Base-by-base conservation (phyloP, 1,284 basidiomycete genomes). In the Tetrapyrgos nigripes region DNA sequence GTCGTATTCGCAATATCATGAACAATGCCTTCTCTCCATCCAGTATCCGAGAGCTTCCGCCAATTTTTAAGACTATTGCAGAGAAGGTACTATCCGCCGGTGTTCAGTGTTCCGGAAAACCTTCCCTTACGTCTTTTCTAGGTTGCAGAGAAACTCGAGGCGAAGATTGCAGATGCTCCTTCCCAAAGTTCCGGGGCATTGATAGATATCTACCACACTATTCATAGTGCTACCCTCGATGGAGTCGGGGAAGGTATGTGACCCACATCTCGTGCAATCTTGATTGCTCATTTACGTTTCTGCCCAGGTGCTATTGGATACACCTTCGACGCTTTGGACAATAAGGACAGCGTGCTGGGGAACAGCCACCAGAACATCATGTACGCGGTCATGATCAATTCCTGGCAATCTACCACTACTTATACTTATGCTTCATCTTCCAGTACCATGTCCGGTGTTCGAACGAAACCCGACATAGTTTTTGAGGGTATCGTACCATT, bases 231-330 rank as follows among this genome's bases (percentile, higher is more conserved):
- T 4, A 55, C 54, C 4, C 19, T 55, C 19, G 54, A 55, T 26
- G 54, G 44, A 6, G 46, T 55, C 4, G 54, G 54, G 17, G 54
- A 48, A 55, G 54, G 54, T 55, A 37, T 28, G 6, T 27, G 44
- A 28, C 35, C 31, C 10, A 3, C 2, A 19, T 17, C 13, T 19
- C 14, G 29, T 23, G 44, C 21, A 17, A n/a, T 49, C 28, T 29
- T n/a, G 1, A 4, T 19, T 9, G 27, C 29, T 13, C 37, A 24
- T 11, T 31, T 21, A 24, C 11, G 24, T 19, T 5, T 14, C n/a
- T n/a, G n/a, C 29, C 11, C n/a, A 55, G 54, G 45, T 11, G 54
- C 54, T 8, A 55, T 55, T 44, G 54, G 54, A 14, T 55, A 55
- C 31, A 35, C 33, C 21, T 55, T 55, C 29, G 19, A 48, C 19